Conservation (phyloP, 208 protist species). For the Trypanosoma rangeli region DNA sequence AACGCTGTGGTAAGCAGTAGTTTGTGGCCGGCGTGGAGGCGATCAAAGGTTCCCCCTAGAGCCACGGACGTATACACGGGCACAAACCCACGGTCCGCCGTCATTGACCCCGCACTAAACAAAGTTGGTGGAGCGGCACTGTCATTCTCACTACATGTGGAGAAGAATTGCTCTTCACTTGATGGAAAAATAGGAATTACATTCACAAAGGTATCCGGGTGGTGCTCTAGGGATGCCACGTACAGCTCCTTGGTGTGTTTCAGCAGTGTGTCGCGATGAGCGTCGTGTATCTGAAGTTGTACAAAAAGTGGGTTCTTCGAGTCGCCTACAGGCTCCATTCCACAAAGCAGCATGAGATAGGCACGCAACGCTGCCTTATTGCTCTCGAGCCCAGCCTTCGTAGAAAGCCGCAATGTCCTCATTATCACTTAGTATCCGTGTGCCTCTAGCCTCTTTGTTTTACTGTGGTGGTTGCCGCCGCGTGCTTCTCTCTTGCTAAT, state of each 20-base stretch:
- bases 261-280: conserved; percentile 52
- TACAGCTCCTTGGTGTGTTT: conserved; percentile 67
- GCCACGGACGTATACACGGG: conserved; percentile 75
- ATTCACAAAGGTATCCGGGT: conserved; percentile 40
- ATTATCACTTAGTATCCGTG: conserved; percentile 7
- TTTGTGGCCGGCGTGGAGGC: conserved; percentile 88
- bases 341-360: conserved; percentile 12
- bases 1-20: conserved; percentile 77
- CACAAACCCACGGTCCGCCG: conserved; percentile 38
- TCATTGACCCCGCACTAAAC: conserved; percentile 23
- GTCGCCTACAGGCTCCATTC: conserved; percentile 2
- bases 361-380: conserved; percentile 15
- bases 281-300: conserved; percentile 51
- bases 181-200: conserved; percentile 54
- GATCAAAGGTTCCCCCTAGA: conserved; percentile 91
- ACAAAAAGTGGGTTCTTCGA: conserved; percentile 32
- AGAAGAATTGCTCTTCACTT: not conserved
- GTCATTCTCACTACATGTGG: not conserved
- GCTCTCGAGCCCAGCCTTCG: conserved; percentile 13
- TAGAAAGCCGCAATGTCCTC: conserved; percentile 13
- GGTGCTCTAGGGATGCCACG: conserved; percentile 41
- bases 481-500: not conserved
- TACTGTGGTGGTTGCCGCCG: not conserved
- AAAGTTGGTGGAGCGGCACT: not conserved
- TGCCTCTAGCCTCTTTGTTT: not conserved